Evolutionary conservation across 768 basidiomycete species (phyloP), one percentile per base, ranked within the genome.

Genomic region (Termitomyces sp.): DNA sequence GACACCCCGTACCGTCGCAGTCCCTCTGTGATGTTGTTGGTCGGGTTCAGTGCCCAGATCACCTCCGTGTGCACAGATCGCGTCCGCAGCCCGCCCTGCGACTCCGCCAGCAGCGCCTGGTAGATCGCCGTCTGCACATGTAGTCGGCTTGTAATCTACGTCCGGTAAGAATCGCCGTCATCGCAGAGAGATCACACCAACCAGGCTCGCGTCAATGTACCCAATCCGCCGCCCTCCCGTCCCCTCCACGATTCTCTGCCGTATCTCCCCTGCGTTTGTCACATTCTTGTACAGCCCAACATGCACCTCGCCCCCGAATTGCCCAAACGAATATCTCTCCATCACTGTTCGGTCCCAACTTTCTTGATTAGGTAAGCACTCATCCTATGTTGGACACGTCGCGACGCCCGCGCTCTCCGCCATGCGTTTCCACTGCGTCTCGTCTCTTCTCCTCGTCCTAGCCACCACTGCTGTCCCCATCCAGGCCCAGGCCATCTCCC

Each of bases 31-130:
- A 98, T 98, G 68, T 95, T 97, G 63, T 92, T 91, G 5, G 86
- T 91, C 2, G 94, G 93, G 63, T 90, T 93, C 50, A 98, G 76
- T 22, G 83, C 74, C 79, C 89, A 94, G n/a, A 98, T 77, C 53
- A 98, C 81, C 71, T 98, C 95, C 0, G 93, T 93, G 68, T 98
- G 95, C 0, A 95, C 74, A 1, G 93, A 93, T 73, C 89, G 92
- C 1, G 95, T 95, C 49, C 88, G 80, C 58, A 96, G 75, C 0
- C 75, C 67, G 22, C 75, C 77, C 44, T 87, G 81, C 3, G 81
- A 70, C 31, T 82, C 78, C 0, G 93, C 83, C 12, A 95, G 73
- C n/a, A 93, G 75, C 1, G 93, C 88, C 65, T 93, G 91, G 55
- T 88, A 79, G 12, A 95, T 81, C 0, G 93, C 95, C 0, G 92